Conservation (phyloP, 139 green algal species). For the Haematococcus sp. region DNA sequence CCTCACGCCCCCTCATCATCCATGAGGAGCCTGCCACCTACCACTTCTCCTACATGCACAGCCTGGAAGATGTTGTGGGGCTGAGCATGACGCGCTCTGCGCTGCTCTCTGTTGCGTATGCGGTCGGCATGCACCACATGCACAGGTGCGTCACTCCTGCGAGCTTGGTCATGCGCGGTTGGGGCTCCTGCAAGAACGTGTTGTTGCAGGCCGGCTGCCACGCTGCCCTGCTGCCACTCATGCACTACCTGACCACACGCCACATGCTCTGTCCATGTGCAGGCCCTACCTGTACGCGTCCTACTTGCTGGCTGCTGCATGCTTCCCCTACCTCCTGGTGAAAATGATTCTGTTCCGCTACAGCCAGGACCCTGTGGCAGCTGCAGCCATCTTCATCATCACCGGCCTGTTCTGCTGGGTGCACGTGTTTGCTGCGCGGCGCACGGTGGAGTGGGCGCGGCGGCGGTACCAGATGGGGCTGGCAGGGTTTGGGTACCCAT, state of each 20-base stretch:
- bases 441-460: constrained; percentile 52
- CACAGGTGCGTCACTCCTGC: constrained; percentile 10
- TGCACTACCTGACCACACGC: too few relatives aligned
- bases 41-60: constrained; percentile 42
- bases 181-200: too few relatives aligned
- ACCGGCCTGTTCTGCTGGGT: constrained; percentile 43
- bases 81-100: constrained; percentile 35
- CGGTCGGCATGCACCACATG: constrained; percentile 13
- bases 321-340: constrained; percentile 45
- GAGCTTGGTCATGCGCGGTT: too few relatives aligned
- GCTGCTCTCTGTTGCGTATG: constrained; percentile 42
- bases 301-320: constrained; percentile 35
- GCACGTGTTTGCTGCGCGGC: constrained; percentile 52
- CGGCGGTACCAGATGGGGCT: constrained; percentile 64
- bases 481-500: constrained; percentile 48
- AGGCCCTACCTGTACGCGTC: constrained; percentile 58
- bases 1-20: constrained; percentile 15
- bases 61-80: constrained; percentile 55
- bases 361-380: constrained; percentile 11
- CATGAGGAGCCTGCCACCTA: constrained; percentile 21
- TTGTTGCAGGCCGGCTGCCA: too few relatives aligned
- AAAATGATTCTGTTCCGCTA: constrained; percentile 42
- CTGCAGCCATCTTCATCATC: constrained; percentile 38
- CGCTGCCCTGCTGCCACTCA: too few relatives aligned
- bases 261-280: too few relatives aligned